Conservation (phyloP, 2,329 filamentous ascomycete genomes). For the Xylaria sp. region DNA sequence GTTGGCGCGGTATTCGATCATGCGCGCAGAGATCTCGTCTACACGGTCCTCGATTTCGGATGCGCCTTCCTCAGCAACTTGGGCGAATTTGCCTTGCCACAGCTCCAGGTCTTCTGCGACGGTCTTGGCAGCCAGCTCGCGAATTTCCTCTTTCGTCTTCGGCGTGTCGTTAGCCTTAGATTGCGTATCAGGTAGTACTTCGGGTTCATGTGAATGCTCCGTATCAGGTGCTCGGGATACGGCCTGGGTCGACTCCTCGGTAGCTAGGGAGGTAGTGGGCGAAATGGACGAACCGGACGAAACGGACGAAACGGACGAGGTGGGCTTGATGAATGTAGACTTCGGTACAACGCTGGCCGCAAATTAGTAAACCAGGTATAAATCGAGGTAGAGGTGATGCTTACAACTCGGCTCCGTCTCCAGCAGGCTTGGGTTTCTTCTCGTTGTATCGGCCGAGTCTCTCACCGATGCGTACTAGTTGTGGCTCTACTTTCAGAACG, state of each 20-base stretch:
- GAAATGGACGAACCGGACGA: too few species aligned
- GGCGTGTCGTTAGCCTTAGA: slow-evolving; percentile 48
- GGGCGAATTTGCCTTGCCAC: slow-evolving; percentile 91
- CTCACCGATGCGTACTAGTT: slow-evolving; percentile 91
- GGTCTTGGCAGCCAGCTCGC: slow-evolving; percentile 70
- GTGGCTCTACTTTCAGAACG: slow-evolving; percentile 92
- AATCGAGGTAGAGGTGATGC: slow-evolving; percentile 34
- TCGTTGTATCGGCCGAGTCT: slow-evolving; percentile 81
- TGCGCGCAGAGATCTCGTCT: slow-evolving; percentile 65
- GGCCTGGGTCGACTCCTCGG: slow-evolving; percentile 42
- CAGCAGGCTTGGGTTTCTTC: slow-evolving; percentile 51
- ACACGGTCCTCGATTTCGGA: slow-evolving; percentile 77
- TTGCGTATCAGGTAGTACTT: slow-evolving; percentile 40
- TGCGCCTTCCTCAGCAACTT: slow-evolving; percentile 84
- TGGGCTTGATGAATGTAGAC: slow-evolving; percentile 55
- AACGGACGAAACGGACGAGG: slow-evolving; percentile 40
- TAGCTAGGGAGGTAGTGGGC: slow-evolving; percentile 44
- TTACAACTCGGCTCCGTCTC: slow-evolving; percentile 51
- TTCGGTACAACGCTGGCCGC: slow-evolving; percentile 45
- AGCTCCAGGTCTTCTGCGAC: slow-evolving; percentile 81
- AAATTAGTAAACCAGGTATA: slow-evolving; percentile 26
- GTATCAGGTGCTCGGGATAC: slow-evolving; percentile 39
- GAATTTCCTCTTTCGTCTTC: slow-evolving; percentile 63
- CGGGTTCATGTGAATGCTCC: slow-evolving; percentile 39
- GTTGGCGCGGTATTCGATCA: slow-evolving; percentile 72